Base-by-base conservation (phyloP, 2,329 filamentous ascomycete genomes). In the Berkeleyomyces rouxiae region DNA sequence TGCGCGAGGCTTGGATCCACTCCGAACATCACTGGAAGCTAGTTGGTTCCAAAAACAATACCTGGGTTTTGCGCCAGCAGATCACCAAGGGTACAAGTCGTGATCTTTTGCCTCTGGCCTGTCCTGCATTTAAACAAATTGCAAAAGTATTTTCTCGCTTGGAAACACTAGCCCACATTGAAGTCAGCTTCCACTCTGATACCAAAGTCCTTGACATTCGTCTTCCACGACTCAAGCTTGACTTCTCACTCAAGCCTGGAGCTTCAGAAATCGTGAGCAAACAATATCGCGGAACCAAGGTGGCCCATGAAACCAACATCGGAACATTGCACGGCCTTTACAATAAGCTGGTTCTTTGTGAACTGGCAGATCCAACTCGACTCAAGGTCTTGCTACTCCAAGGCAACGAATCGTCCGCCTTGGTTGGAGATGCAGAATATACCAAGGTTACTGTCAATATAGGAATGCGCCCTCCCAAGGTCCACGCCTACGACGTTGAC, bases 401-500 rank as follows among this genome's bases (percentile, higher is more conserved):
- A 49, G 58, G 58, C 10, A 13, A 11, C 5, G 23, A 55, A 7
- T 44, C 7, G 13, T 11, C 44, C 1, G 9, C 7, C 16, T 33
- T 16, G 5, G 11, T 11, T 23, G 16, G 33, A 6, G 10, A 43
- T 3, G 11, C 37, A 53, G 49, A 33, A 9, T 7, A 13, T 9
- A 53, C 51, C 7, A 11, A 10, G 3, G 51, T 57, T 31, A 4
- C 43, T 13, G 43, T 42, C 13, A 6, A 58, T 39, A 47, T 36
- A 36, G 16, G 6, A 6, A 3, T 13, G 9, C 31, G 23, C 47
- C 65, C 3, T 53, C 37, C 23, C 1, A 66, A 64, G 3, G 67
- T 71, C 4, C 76, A 81, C 55, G 66, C 70, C 0, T 85, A 80
- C 66, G 67, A 69, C 0, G 68, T 86, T 0, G 78, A 86, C 64